Evolutionary conservation across 352 stramenopile genomes (phyloP), one percentile per base, ranked within the genome.

Genomic region (Pythium aquatile): DNA sequence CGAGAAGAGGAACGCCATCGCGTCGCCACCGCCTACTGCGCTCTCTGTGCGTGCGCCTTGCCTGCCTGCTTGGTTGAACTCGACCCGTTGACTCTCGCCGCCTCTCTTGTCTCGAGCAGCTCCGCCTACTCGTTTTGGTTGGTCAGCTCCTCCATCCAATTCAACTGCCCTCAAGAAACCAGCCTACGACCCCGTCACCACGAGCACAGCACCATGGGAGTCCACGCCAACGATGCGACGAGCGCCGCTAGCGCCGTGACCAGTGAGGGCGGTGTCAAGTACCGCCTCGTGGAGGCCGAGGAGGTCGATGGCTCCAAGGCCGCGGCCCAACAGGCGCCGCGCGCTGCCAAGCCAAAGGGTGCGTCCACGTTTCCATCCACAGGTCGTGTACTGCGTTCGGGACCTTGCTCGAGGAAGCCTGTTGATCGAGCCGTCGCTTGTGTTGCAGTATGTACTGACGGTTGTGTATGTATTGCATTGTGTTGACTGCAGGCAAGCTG

Each of bases 251-350:
- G 48, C 9, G 58, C 63, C 26, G 66, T 68, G 24, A 55, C 60
- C 42, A 66, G 58, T 14, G 58, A 68, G 26, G 66, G 68, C 42
- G 62, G 73, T 51, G 77, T 93, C 74, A 94, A 94, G 76, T 94
- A 93, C 73, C 83, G 73, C 46, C 72, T 94, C 11, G 85, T 94
- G 35, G 85, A 93, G 68, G 85, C 85, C 9, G 85, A 94, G 54
- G 85, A 94, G 61, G 85, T 94, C 51, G 79, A 83, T 49, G 76
- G 70, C 60, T 64, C 39, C 68, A 86, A 87, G 69, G 81, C 87
- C 55, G 29, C 30, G 32, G 35, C 49, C 32, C 47, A 64, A 39
- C 55, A 63, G 37, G 68, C 62, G 55, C 9, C 58, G 44, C 51
- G 48, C 30, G 53, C 49, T 28, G 17, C 39, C 58, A 71, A 71